These are phyloP conservation scores for Lathyrus sativus DNA, from an alignment of 306 rosid species.

Conservation along the genomic window DNA sequence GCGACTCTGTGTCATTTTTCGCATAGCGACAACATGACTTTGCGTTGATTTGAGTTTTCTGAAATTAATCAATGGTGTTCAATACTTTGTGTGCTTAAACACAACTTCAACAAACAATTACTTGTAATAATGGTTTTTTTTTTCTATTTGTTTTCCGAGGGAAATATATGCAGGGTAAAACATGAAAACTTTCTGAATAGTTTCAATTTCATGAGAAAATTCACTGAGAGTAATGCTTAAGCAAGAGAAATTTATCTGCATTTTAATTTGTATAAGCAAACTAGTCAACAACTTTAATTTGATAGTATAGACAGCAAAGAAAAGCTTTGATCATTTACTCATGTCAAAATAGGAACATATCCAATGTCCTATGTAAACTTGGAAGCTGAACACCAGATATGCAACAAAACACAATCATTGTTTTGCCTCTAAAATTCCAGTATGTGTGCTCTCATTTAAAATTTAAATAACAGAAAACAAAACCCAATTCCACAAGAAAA, in stretches of 20 bases:
- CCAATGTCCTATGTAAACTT: background rate
- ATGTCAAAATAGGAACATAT: background rate
- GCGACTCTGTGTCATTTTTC: too few relatives aligned
- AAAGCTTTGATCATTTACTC: slow-evolving; percentile 5
- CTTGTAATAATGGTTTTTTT: too few relatives aligned
- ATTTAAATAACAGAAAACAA: slow-evolving; percentile 16
- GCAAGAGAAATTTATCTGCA: background rate
- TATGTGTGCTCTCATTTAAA: slow-evolving; percentile 26
- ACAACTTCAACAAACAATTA: too few relatives aligned
- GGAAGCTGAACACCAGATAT: slow-evolving; percentile 10
- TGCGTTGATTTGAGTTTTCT: too few relatives aligned
- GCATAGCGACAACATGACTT: too few relatives aligned
- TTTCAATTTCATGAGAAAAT: background rate
- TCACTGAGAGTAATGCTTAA: background rate
- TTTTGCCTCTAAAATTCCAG: background rate
- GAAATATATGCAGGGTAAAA: background rate
- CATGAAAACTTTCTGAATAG: background rate
- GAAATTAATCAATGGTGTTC: too few relatives aligned
- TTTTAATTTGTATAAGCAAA: background rate
- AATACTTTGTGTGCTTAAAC: too few relatives aligned
- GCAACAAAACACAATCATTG: slow-evolving; percentile 13
- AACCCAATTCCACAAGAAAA: background rate
- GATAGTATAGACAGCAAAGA: background rate
- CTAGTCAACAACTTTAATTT: background rate
- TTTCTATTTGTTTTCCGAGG: too few relatives aligned